Conservation (phyloP, 306 rosid species). For the Canavalia ensiformis region DNA sequence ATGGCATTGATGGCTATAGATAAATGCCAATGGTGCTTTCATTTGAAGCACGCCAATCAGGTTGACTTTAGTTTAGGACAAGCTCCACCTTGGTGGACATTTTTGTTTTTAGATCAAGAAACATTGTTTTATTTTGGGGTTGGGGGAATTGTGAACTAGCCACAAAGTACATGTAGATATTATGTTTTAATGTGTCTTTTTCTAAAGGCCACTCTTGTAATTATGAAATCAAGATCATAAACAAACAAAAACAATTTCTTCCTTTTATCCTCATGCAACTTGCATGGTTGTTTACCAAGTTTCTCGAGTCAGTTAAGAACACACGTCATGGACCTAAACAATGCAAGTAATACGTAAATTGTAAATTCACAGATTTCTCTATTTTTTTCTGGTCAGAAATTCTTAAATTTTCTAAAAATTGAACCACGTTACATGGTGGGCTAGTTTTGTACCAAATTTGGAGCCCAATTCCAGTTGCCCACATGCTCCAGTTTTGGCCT, state of each 20-base stretch:
- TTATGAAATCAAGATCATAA: slow-evolving; percentile 21
- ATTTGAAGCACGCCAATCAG: slow-evolving; percentile 61
- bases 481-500: not conserved
- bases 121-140: not conserved
- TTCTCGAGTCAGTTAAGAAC: too few relatives aligned
- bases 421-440: not conserved
- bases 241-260: not conserved
- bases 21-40: slow-evolving; percentile 59
- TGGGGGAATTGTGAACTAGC: not conserved
- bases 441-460: not conserved
- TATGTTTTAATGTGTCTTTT: slow-evolving; percentile 3
- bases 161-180: slow-evolving; percentile 35
- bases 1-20: slow-evolving; percentile 76
- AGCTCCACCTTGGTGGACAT: slow-evolving; percentile 39
- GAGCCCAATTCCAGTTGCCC: slow-evolving; percentile 2
- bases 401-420: not conserved
- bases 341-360: not conserved
- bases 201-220: slow-evolving; percentile 29
- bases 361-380: too few relatives aligned
- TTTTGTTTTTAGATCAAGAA: slow-evolving; percentile 41
- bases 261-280: not conserved
- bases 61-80: slow-evolving; percentile 51
- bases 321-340: not conserved
- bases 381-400: not conserved
- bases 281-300: not conserved